phyloP scores from a whole-genome alignment of 176 grass and related monocot genomes.

The Phoenix dactylifera region DNA sequence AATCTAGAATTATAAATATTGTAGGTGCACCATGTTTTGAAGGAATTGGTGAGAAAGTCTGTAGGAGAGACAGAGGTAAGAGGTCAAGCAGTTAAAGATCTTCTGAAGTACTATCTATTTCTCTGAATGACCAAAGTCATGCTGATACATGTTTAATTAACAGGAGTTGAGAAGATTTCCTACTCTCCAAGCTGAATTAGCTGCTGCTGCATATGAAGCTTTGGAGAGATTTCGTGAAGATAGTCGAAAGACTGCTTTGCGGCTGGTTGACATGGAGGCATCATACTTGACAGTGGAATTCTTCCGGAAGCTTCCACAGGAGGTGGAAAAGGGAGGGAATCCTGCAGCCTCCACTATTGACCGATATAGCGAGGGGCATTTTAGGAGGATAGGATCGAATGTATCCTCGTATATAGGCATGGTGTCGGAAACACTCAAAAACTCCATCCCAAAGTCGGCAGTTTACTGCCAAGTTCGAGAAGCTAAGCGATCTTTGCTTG shows the following conservation, averaged over 20 bases:
- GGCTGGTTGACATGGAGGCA: constrained; percentile 71
- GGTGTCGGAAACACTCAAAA: constrained; percentile 45
- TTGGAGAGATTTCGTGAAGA: constrained; percentile 59
- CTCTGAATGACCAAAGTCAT: too few relatives aligned
- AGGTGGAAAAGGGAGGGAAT: constrained; percentile 21
- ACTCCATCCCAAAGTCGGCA: constrained; percentile 56
- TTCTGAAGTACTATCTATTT: neutral
- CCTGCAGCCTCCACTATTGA: constrained; percentile 16
- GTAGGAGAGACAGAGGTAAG: constrained; percentile 58
- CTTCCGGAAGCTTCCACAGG: constrained; percentile 62
- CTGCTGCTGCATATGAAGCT: constrained; percentile 37
- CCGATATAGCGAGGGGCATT: constrained; percentile 58
- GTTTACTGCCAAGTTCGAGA: constrained; percentile 72
- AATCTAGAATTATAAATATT: neutral
- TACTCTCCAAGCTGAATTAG: constrained; percentile 49
- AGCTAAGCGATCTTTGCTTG: constrained; percentile 53
- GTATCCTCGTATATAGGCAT: constrained; percentile 49
- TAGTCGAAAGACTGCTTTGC: constrained; percentile 40
- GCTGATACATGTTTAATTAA: neutral
- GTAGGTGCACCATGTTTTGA: constrained; percentile 54
- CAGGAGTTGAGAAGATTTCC: constrained; percentile 65
- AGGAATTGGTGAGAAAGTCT: constrained; percentile 57
- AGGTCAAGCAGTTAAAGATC: neutral
- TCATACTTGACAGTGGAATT: constrained; percentile 60
- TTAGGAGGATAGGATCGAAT: constrained; percentile 57